A percentile compares a stretch with the other conserved stretches of the same genome.
Evolutionary conservation across 768 basidiomycete species (phyloP).

Genomic region (Amylocystis lapponica): DNA sequence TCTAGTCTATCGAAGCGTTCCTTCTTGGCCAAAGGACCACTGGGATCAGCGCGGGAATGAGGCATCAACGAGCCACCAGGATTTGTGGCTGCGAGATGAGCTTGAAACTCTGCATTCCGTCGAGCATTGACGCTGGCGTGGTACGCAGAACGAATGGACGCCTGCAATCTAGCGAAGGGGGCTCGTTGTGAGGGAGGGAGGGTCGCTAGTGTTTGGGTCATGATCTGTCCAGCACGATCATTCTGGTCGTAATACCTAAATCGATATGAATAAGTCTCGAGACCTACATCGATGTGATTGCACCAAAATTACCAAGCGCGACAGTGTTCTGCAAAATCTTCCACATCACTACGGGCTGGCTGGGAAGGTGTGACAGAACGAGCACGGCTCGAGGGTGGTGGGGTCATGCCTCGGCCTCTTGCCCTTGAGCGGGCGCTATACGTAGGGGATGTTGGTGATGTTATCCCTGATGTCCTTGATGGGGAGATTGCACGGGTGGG

Average conservation of each 20-base stretch:
- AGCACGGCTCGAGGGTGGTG: conserved; percentile 53
- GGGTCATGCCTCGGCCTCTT: conserved; percentile 47
- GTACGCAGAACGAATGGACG: conserved; percentile 79
- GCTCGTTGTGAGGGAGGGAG: conserved; percentile 82
- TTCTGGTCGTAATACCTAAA: conserved; percentile 82
- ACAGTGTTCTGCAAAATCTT: conserved; percentile 73
- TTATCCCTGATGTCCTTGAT: conserved; percentile 29
- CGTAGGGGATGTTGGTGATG: conserved; percentile 57
- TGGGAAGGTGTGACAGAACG: conserved; percentile 69
- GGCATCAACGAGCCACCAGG: conserved; percentile 79
- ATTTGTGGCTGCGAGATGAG: conserved; percentile 71
- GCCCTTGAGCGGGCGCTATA: conserved; percentile 44
- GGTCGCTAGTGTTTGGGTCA: conserved; percentile 78
- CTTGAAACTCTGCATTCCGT: conserved; percentile 79
- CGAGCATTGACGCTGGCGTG: conserved; percentile 76
- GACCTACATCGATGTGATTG: background rate
- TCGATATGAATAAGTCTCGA: conserved; percentile 2
- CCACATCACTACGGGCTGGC: conserved; percentile 61
- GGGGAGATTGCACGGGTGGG: conserved; percentile 48
- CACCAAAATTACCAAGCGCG: conserved; percentile 70
- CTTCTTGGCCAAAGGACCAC: conserved; percentile 58
- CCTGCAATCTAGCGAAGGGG: conserved; percentile 80
- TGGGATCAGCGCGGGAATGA: conserved; percentile 62
- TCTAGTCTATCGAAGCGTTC: conserved; percentile 74
- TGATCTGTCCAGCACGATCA: conserved; percentile 67